phyloP scores from a whole-genome alignment of 371 early-diverging fungal genomes.

The Mortierella sp. region DNA sequence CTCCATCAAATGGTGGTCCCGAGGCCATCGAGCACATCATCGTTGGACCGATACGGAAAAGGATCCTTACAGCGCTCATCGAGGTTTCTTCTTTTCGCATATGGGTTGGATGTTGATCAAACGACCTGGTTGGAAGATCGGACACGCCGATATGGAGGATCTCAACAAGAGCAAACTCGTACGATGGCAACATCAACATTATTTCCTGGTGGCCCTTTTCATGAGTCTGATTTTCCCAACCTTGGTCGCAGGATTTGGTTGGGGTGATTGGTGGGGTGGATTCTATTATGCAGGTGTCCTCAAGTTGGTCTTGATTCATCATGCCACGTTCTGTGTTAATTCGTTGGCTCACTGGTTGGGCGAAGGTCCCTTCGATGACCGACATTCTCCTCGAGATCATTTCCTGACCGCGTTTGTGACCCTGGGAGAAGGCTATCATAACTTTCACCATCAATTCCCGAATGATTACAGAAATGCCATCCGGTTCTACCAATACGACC shows the following conservation, averaged over 20 bases:
- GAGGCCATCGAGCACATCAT: constrained; percentile 91
- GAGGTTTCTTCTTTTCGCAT: constrained; percentile 89
- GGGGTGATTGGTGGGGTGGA: constrained; percentile 93
- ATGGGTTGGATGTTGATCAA: constrained; percentile 91
- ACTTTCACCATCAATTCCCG: constrained; percentile 96
- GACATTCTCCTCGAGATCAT: constrained; percentile 81
- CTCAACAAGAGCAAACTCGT: constrained; percentile 81
- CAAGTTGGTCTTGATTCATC: constrained; percentile 86
- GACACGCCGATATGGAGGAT: constrained; percentile 86
- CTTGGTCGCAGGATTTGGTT: constrained; percentile 83
- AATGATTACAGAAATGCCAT: constrained; percentile 96
- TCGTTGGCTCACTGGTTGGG: constrained; percentile 85
- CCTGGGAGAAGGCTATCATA: constrained; percentile 88
- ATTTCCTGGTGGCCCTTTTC: constrained; percentile 72
- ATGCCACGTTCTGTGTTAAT: constrained; percentile 96
- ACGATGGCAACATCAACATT: constrained; percentile 84
- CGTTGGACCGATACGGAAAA: constrained; percentile 90
- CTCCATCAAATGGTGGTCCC: constrained; percentile 85
- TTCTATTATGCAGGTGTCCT: constrained; percentile 84
- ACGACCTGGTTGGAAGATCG: constrained; percentile 76
- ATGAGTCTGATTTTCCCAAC: constrained; percentile 84
- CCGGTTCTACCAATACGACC: constrained; percentile 89
- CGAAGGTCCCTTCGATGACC: constrained; percentile 79
- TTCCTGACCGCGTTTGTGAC: constrained; percentile 83
- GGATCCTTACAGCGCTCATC: constrained; percentile 89